Conservation (phyloP, 2,329 filamentous ascomycete species). For the Claviceps citrina region DNA sequence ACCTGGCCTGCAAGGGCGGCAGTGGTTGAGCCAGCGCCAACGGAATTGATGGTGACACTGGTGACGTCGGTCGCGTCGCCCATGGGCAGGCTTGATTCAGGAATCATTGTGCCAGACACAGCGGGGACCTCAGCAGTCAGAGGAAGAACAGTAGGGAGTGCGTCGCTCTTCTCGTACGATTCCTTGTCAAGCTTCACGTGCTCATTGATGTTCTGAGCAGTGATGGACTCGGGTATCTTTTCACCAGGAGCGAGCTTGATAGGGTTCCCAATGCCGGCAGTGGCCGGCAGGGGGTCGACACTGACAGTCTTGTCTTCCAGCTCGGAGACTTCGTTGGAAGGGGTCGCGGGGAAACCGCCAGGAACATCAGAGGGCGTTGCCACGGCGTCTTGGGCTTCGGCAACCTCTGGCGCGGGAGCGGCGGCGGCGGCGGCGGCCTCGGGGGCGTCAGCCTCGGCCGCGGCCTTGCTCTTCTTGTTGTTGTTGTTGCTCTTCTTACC, state of each 20-base stretch:
- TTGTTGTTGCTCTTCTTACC: constrained; percentile 44
- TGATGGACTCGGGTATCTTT: constrained; percentile 57
- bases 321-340: constrained; percentile 35
- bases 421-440: background rate
- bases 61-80: constrained; percentile 24
- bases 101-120: constrained; percentile 51
- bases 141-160: constrained; percentile 32
- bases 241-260: constrained; percentile 67
- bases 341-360: constrained; percentile 49
- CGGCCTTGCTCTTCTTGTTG: constrained; percentile 27
- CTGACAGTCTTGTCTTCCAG: constrained; percentile 38
- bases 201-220: constrained; percentile 50
- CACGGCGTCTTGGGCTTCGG: constrained; percentile 8
- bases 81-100: constrained; percentile 69
- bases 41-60: constrained; percentile 30
- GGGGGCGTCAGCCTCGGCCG: constrained; percentile 6
- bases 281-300: constrained; percentile 47
- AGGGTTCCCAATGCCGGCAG: constrained; percentile 57
- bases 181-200: constrained; percentile 68
- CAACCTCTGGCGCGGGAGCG: constrained; percentile 4
- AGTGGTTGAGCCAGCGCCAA: constrained; percentile 45
- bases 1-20: constrained; percentile 52
- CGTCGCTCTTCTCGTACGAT: constrained; percentile 71
- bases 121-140: constrained; percentile 32
- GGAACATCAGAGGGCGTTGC: constrained; percentile 24